Evolutionary conservation across 192 early-diverging fungal genomes (phyloP).

Genomic region (Podila horticola): DNA sequence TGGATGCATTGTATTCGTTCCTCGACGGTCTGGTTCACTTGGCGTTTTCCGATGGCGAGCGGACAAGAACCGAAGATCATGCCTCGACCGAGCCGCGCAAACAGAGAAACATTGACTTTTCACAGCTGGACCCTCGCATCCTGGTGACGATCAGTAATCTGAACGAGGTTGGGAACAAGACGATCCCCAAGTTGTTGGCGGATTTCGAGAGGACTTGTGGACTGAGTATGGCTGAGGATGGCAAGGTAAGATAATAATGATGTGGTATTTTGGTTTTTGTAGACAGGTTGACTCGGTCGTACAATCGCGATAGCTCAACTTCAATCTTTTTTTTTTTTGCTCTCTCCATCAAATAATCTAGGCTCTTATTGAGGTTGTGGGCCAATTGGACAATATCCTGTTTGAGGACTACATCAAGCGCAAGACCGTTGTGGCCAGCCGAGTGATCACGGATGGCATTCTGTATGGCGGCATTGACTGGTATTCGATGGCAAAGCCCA

Average conservation of each 20-base stretch:
- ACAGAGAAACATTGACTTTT: slow-evolving; percentile 22
- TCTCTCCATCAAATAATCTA: slow-evolving; percentile 15
- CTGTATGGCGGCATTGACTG: slow-evolving; percentile 91
- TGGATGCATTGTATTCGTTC: slow-evolving; percentile 78
- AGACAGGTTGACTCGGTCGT: neutral
- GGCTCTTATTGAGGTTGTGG: slow-evolving; percentile 75
- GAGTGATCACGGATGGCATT: slow-evolving; percentile 84
- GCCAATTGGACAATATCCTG: slow-evolving; percentile 83
- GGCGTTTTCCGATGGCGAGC: slow-evolving; percentile 63
- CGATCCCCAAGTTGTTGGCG: slow-evolving; percentile 80
- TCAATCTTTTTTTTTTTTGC: too few relatives aligned
- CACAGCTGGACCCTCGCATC: slow-evolving; percentile 68
- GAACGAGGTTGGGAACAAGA: slow-evolving; percentile 71
- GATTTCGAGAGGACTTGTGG: slow-evolving; percentile 80
- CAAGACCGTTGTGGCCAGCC: slow-evolving; percentile 71
- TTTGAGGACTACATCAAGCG: slow-evolving; percentile 90
- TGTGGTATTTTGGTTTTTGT: neutral
- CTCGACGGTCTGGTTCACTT: slow-evolving; percentile 85
- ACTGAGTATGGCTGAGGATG: slow-evolving; percentile 65
- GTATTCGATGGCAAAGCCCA: slow-evolving; percentile 76
- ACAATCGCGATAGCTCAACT: neutral
- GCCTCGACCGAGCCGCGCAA: slow-evolving; percentile 21
- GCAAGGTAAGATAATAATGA: slow-evolving; percentile 54
- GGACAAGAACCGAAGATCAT: slow-evolving; percentile 28
- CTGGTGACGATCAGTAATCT: slow-evolving; percentile 90